Conservation (phyloP, 2,329 filamentous ascomycete genomes). For the Xylaria sp. region DNA sequence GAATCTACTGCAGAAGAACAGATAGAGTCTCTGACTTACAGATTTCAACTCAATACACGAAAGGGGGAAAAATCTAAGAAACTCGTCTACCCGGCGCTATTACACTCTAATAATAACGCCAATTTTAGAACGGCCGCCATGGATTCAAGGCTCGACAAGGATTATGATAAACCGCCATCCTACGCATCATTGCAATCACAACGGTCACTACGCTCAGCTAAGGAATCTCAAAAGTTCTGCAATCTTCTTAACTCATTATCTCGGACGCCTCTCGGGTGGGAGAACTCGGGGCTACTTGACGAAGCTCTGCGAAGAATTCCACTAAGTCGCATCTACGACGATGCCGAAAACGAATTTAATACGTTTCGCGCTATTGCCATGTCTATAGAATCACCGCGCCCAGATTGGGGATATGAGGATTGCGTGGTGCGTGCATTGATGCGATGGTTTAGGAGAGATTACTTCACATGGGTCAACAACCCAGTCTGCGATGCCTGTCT, state of each 20-base stretch:
- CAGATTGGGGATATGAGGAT: slow-evolving; percentile 5
- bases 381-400: neutral
- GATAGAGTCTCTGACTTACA: neutral
- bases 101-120: neutral
- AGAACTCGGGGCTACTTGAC: slow-evolving; percentile 4
- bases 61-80: neutral
- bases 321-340: slow-evolving; percentile 3
- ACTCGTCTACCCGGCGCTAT: neutral
- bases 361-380: neutral
- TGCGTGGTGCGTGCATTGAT: slow-evolving; percentile 10
- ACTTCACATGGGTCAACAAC: slow-evolving; percentile 1
- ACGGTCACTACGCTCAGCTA: neutral
- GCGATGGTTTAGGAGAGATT: slow-evolving; percentile 9
- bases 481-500: neutral
- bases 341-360: slow-evolving; percentile 12
- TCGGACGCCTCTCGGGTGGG: neutral
- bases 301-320: slow-evolving; percentile 3
- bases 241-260: slow-evolving; percentile 1
- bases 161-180: neutral
- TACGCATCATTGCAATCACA: neutral
- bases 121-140: neutral
- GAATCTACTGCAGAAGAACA: neutral
- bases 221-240: slow-evolving; percentile 1
- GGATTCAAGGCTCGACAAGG: neutral
- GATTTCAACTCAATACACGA: neutral